Conservation (phyloP, 2,329 filamentous ascomycete genomes). For the Curvularia verruculosa region DNA sequence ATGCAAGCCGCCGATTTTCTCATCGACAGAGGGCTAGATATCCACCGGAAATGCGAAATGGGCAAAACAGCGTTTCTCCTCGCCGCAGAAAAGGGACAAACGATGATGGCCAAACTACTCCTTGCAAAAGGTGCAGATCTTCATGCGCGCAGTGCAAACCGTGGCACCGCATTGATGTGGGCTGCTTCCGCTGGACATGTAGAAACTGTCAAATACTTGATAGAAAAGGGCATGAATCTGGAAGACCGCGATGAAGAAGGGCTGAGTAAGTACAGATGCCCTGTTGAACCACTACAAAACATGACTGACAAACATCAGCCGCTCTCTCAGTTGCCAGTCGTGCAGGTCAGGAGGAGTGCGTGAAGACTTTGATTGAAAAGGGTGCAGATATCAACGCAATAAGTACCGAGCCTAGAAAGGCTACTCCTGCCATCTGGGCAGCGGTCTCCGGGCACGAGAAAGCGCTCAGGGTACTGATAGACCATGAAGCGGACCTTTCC, state of each 20-base stretch:
- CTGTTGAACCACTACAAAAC: not conserved
- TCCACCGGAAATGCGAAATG: not conserved
- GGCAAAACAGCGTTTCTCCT: slow-evolving; percentile 30
- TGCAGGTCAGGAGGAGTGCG: slow-evolving; percentile 20
- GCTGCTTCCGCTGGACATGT: slow-evolving; percentile 22
- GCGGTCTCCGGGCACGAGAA: slow-evolving; percentile 5
- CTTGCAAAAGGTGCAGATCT: slow-evolving; percentile 27
- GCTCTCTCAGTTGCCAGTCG: slow-evolving; percentile 10
- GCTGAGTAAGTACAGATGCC: not conserved
- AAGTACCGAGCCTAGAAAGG: slow-evolving; percentile 11
- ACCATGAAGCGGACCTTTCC: not conserved
- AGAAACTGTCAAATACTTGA: slow-evolving; percentile 3
- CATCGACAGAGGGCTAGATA: not conserved
- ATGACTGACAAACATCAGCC: not conserved
- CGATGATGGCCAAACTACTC: slow-evolving; percentile 21
- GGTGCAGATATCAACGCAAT: slow-evolving; percentile 25
- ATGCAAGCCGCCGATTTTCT: not conserved
- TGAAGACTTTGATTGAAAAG: slow-evolving; percentile 24
- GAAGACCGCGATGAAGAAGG: not conserved
- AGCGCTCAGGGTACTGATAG: not conserved
- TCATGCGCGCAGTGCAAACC: slow-evolving; percentile 16
- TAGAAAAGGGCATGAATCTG: not conserved
- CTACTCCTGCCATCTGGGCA: slow-evolving; percentile 26
- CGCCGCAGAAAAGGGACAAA: slow-evolving; percentile 27
- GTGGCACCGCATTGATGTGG: slow-evolving; percentile 24